phyloP scores from a whole-genome alignment of 257 asterid species.

The Voacanga thouarsii region DNA sequence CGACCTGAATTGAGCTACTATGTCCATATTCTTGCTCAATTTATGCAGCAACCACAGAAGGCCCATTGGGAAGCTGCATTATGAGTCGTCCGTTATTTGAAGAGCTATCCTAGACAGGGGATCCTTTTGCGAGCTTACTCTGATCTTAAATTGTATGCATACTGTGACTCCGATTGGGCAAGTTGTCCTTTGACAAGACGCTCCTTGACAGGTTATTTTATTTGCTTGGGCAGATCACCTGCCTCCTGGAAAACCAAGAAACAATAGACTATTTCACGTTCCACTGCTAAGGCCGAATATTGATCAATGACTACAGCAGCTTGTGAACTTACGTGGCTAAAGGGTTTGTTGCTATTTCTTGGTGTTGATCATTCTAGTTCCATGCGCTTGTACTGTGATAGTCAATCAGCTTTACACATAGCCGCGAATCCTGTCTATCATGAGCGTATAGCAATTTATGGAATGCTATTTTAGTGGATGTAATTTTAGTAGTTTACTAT shows the following conservation, averaged over 20 bases:
- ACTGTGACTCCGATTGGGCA: neutral
- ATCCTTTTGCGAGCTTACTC: no score
- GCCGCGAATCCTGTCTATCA: no score
- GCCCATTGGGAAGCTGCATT: neutral
- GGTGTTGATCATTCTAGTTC: no score
- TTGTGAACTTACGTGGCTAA: no score
- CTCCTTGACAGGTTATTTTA: neutral
- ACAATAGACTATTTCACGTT: neutral
- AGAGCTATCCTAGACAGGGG: no score
- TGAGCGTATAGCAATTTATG: no score
- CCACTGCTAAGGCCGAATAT: neutral
- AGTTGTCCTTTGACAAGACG: neutral
- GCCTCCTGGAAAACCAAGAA: neutral
- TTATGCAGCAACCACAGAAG: neutral
- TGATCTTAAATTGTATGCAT: no score
- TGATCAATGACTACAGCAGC: neutral
- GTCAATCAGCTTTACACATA: no score
- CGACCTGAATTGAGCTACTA: neutral
- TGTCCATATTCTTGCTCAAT: neutral
- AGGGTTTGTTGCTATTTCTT: no score
- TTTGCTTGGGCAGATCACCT: neutral
- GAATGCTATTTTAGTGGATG: no score
- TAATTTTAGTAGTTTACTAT: no score
- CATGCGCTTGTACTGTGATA: no score
- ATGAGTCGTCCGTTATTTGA: neutral